Conservation (phyloP, 805 yeast genomes). For the Isabelozyma pseudorhagii region DNA sequence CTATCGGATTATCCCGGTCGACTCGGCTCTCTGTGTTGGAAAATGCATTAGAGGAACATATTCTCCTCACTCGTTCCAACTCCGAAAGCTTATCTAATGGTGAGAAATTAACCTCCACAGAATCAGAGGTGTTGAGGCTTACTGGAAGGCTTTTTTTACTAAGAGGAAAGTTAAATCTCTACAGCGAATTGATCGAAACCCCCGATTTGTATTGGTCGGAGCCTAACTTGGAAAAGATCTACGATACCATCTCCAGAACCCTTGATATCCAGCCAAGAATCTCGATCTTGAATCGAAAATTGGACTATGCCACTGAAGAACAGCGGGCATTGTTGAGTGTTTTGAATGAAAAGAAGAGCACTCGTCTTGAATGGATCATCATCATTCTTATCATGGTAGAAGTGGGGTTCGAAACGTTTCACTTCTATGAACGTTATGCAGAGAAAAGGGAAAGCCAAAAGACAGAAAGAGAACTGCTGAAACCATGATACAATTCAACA, state of each 20-base stretch:
- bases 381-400: slow-evolving; percentile 80
- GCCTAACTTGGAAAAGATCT: slow-evolving; percentile 76
- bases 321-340: slow-evolving; percentile 74
- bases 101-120: slow-evolving; percentile 36
- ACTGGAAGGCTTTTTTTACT: slow-evolving; percentile 75
- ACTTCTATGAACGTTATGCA: slow-evolving; percentile 54
- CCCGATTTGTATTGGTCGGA: slow-evolving; percentile 95
- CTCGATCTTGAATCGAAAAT: slow-evolving; percentile 72
- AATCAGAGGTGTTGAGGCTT: slow-evolving; percentile 58
- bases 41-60: slow-evolving; percentile 63
- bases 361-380: slow-evolving; percentile 84
- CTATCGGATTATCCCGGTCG: slow-evolving; percentile 82
- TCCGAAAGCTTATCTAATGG: slow-evolving; percentile 71
- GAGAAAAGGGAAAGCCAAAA: not conserved
- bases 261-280: slow-evolving; percentile 79
- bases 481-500: too few relatives aligned
- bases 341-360: slow-evolving; percentile 70
- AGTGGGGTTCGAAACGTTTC: slow-evolving; percentile 76
- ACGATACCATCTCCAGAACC: slow-evolving; percentile 63
- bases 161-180: slow-evolving; percentile 79
- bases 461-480: too few relatives aligned
- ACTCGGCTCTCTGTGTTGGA: slow-evolving; percentile 83
- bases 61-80: slow-evolving; percentile 57
- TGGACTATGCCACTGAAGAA: slow-evolving; percentile 90
- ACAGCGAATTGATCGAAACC: slow-evolving; percentile 85